A percentile compares a stretch with the other conserved stretches of the same genome.
Evolutionary conservation across 2,329 filamentous ascomycete genomes (phyloP).

Genomic region (Drechslerella stenobrocha): DNA sequence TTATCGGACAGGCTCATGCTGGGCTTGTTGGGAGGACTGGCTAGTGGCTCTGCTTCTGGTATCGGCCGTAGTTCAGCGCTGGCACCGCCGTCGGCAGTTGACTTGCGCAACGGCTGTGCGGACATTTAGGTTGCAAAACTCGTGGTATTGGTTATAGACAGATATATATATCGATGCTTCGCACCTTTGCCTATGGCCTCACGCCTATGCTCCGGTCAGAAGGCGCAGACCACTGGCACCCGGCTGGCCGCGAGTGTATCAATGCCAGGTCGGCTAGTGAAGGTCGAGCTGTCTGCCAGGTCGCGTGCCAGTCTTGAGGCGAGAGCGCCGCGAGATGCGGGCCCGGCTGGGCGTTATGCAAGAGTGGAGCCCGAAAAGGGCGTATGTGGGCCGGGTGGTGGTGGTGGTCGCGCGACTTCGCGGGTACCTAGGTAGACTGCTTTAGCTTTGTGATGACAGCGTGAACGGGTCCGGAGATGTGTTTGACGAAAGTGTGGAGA

Average conservation of each 20-base stretch:
- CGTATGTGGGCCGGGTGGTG: neutral
- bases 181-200: no score
- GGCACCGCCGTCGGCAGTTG: constrained; percentile 12
- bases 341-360: neutral
- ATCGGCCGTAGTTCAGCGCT: constrained; percentile 25
- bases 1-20: constrained; percentile 8
- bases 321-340: neutral
- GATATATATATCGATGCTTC: no score
- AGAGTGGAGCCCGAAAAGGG: neutral
- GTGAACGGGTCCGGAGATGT: no score
- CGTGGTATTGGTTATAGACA: no score
- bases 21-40: neutral
- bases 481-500: no score
- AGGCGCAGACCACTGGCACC: neutral
- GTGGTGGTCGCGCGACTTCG: neutral
- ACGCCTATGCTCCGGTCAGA: neutral
- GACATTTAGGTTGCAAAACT: neutral
- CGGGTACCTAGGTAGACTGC: no score
- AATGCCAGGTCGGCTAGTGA: neutral
- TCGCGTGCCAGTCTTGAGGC: neutral
- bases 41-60: constrained; percentile 28
- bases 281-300: neutral
- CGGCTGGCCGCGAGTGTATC: neutral
- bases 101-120: constrained; percentile 18
- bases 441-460: no score